Evolutionary conservation across 257 asterid species (phyloP), one percentile per base, ranked within the genome.

Genomic region (Mentha longifolia): DNA sequence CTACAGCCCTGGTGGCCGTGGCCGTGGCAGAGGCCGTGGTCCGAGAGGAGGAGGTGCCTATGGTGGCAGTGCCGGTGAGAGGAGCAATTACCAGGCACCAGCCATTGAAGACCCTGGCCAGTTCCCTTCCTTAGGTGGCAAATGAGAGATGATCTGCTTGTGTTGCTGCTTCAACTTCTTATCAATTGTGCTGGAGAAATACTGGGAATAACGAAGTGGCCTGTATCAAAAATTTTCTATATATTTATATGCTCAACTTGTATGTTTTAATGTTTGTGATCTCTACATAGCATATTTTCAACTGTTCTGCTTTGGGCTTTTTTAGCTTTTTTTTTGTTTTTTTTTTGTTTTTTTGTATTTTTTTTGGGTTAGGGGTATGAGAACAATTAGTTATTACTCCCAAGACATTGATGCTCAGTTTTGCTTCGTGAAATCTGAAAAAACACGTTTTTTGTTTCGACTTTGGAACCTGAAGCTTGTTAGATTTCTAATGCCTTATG

Each of bases 81-180:
- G 42, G 41, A 68, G 79, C 83, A 76, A 59, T 20, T 77, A 33
- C 59, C 80, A 67, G 47, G 93, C 92, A 70, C 97, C 91, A 19
- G 74, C 89, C 51, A 89, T 89, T 74, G 96, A 79, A 77, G 98
- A 92, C 80, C 92, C 80, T 1, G 90, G 89, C 30, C 96, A 89
- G 81, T 92, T 92, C 88, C 96, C 93, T 3, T 80, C 87, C 64
- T 81, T 92, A 70, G 90, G 93, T 66, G 89, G 87, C 82, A 91
- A 88, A 76, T 92, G 87, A 87, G 77, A 70, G 9, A 70, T 43
- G 2, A 3, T 9, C 13, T 12, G 33, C 43, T 58, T 13, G 62
- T 64, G 59, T 45, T 43, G 51, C 45, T 64, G 51, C 79, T 67
- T 52, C 49, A 45, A 59, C 74, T 47, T 65, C 30, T 45, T 16